Percentiles rank a stretch among this genome's conserved stretches.
Evolutionary conservation across 768 basidiomycete species (phyloP).

Genomic region (Dacryopinax primogenitus): DNA sequence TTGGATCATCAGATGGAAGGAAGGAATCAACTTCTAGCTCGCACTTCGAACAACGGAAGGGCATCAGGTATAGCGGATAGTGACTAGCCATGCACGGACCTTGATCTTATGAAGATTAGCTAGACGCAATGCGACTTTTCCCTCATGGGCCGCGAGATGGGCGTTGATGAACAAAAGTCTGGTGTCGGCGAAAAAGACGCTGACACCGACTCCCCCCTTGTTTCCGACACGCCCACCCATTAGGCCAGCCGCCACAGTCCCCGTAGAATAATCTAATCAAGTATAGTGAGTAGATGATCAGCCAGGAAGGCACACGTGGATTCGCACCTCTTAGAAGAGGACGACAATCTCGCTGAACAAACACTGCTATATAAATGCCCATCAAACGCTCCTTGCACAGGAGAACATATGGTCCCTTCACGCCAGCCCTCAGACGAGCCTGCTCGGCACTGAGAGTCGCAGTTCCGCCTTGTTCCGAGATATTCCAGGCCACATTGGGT

Average conservation of each 20-base stretch:
- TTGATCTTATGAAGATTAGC: slow-evolving; percentile 85
- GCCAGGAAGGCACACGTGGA: background rate
- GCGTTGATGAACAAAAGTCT: slow-evolving; percentile 83
- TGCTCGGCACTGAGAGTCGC: background rate
- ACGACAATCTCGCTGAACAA: slow-evolving; percentile 57
- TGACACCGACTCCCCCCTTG: slow-evolving; percentile 87
- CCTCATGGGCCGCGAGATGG: slow-evolving; percentile 78
- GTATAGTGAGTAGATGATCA: background rate
- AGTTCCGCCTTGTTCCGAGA: background rate
- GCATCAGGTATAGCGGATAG: slow-evolving; percentile 8
- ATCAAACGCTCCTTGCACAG: slow-evolving; percentile 82
- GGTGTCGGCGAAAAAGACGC: slow-evolving; percentile 65
- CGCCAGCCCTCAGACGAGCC: background rate
- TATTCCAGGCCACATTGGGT: background rate
- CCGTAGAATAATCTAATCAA: slow-evolving; percentile 52
- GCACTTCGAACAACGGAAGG: slow-evolving; percentile 30
- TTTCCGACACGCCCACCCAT: slow-evolving; percentile 87
- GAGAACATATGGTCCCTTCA: slow-evolving; percentile 65
- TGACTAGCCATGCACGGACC: slow-evolving; percentile 27
- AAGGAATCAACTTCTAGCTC: slow-evolving; percentile 74
- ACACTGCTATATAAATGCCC: slow-evolving; percentile 71
- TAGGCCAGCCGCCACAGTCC: slow-evolving; percentile 75
- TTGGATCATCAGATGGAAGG: slow-evolving; percentile 48
- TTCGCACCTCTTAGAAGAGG: slow-evolving; percentile 46
- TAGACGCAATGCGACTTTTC: slow-evolving; percentile 60